A percentile compares a stretch with the other conserved stretches of the same genome.
phyloP scores from a whole-genome alignment of 306 rosid species.

The Inga oerstediana region DNA sequence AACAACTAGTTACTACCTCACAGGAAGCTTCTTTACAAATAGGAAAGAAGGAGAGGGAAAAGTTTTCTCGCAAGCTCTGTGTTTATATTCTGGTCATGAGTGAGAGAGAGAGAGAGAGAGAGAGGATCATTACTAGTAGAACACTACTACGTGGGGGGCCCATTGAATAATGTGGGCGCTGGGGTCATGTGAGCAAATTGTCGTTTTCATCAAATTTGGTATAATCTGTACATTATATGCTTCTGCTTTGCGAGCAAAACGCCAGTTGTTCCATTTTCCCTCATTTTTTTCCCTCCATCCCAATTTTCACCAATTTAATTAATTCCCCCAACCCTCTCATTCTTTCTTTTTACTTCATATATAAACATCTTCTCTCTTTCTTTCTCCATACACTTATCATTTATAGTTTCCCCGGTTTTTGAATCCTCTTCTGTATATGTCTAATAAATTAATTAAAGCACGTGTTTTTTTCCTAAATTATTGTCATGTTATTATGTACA shows the following conservation, averaged over 20 bases:
- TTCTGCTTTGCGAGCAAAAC: slow-evolving; percentile 43
- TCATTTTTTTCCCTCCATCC: too few species aligned
- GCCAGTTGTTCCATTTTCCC: slow-evolving; percentile 26
- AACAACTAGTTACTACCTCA: slow-evolving; percentile 42
- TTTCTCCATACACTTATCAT: neutral
- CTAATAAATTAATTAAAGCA: neutral
- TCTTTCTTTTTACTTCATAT: neutral
- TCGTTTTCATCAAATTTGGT: slow-evolving; percentile 58
- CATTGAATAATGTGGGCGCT: slow-evolving; percentile 52
- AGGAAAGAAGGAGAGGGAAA: slow-evolving; percentile 30
- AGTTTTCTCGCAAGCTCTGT: slow-evolving; percentile 19
- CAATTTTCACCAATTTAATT: too few species aligned
- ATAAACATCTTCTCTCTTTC: neutral
- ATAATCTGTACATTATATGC: slow-evolving; percentile 45
- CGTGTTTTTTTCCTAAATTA: neutral
- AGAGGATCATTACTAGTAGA: slow-evolving; percentile 43
- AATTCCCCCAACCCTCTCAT: neutral
- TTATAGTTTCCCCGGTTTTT: neutral
- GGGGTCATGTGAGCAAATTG: slow-evolving; percentile 76
- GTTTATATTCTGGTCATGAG: slow-evolving; percentile 34
- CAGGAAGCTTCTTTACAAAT: slow-evolving; percentile 45
- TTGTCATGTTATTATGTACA: neutral
- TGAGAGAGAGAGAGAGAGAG: neutral
- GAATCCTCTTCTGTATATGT: neutral
- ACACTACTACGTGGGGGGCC: slow-evolving; percentile 62